Base-by-base conservation (phyloP, 1,284 basidiomycete species). In the Lentinus polychrous region DNA sequence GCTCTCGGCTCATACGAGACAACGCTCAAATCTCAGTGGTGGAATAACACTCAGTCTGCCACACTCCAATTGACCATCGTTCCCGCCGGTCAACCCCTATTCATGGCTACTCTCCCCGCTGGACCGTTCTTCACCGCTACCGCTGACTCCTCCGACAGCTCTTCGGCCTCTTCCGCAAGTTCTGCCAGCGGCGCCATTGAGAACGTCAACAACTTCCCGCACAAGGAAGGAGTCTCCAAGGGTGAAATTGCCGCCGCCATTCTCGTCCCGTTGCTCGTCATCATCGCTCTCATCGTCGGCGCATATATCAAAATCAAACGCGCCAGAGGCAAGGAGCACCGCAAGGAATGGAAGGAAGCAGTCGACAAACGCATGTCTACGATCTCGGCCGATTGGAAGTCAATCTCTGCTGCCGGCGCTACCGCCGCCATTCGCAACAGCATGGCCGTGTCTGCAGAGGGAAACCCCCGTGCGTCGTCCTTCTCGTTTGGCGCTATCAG, bases 301-400 rank as follows among this genome's bases (percentile, higher is more conserved):
- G 42, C 48, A 1, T 55, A 53, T 47, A 52, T 56, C 50, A 48
- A 37, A 33, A 53, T 50, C 18, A 50, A 45, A 12, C 47, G 52
- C 20, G n/a, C 46, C 45, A 41, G 49, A 41, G 45, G 34, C 46
- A 52, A 49, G 43, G 50, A 52, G 20, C 34, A 52, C 11, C 49
- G 49, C 34, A 45, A 52, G 48, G 39, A 49, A 24, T 56, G 45
- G 41, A 56, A 43, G 45, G 45, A 53, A 45, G 49, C 47, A 85
- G 66, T 94, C 66, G 83, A 91, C 72, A 79, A 82, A 68, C 81
- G 91, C 61, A 91, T 91, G 90, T 83, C 83, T 14, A 82, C 83
- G 52, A 81, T 90, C 55, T 82, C 81, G 6, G 69, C 71, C 11
- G 85, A 89, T 58, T 91, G 89, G 88, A 81, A 80, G 60, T 73